These are phyloP conservation scores for Xerocomellus amylosporus DNA, from an alignment of 768 basidiomycete species.

Conservation along the genomic window DNA sequence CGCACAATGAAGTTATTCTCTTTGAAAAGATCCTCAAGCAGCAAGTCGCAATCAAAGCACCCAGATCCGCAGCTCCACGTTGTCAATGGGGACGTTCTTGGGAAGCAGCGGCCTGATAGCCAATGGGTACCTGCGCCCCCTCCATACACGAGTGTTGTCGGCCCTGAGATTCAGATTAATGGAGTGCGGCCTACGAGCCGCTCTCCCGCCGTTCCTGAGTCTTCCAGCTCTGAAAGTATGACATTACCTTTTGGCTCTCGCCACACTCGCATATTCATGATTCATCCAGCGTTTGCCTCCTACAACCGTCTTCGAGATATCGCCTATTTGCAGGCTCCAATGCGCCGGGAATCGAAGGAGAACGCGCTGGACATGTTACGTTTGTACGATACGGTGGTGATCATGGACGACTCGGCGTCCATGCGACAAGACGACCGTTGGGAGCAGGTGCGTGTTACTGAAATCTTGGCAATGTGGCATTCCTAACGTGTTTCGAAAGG, in stretches of 20 bases:
- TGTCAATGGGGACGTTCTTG: not conserved
- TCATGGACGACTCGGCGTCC: slow-evolving; percentile 61
- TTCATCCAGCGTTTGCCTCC: slow-evolving; percentile 20
- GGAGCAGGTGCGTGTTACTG: slow-evolving; percentile 40
- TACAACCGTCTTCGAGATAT: slow-evolving; percentile 18
- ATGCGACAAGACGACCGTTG: slow-evolving; percentile 48
- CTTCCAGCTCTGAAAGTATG: slow-evolving; percentile 21
- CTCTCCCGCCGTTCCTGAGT: not conserved
- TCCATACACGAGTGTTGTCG: slow-evolving; percentile 19
- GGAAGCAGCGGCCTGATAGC: not conserved
- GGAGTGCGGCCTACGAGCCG: not conserved
- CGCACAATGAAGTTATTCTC: slow-evolving; percentile 1
- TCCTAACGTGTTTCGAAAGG: not conserved
- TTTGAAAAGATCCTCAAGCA: slow-evolving; percentile 6
- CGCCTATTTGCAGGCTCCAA: slow-evolving; percentile 24
- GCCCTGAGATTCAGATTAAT: slow-evolving; percentile 7
- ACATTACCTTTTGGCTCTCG: slow-evolving; percentile 17
- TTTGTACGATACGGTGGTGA: slow-evolving; percentile 54
- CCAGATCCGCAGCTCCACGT: slow-evolving; percentile 3
- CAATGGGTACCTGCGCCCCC: slow-evolving; percentile 18
- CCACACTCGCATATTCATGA: slow-evolving; percentile 23
- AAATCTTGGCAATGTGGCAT: not conserved
- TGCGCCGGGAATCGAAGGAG: slow-evolving; percentile 28
- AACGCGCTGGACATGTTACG: slow-evolving; percentile 36
- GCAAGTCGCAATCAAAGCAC: slow-evolving; percentile 9